phyloP scores from a whole-genome alignment of 2,329 filamentous ascomycete species.

The Aphanocladium album region DNA sequence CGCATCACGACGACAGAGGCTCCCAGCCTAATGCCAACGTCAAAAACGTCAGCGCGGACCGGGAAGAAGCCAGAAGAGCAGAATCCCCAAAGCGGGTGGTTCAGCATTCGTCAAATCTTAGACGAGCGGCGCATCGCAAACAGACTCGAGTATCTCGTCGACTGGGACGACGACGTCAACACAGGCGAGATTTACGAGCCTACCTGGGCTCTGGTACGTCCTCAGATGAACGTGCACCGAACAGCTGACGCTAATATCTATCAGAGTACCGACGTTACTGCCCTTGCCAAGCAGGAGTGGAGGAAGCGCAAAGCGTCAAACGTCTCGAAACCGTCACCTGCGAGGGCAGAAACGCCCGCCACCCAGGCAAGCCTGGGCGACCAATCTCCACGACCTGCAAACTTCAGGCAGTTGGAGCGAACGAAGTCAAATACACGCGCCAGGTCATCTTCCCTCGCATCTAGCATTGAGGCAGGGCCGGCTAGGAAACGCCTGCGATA shows the following conservation, averaged over 20 bases:
- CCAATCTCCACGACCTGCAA: conserved; percentile 24
- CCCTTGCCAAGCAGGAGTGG: conserved; percentile 30
- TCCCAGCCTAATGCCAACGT: conserved; percentile 13
- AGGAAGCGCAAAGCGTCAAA: conserved; percentile 19
- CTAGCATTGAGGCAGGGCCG: conserved; percentile 5
- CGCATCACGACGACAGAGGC: conserved; percentile 22
- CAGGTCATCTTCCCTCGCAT: neutral
- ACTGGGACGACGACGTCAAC: conserved; percentile 30
- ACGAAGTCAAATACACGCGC: conserved; percentile 1
- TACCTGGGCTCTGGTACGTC: conserved; percentile 28
- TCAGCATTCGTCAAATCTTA: conserved; percentile 29
- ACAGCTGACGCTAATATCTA: neutral
- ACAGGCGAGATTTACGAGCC: conserved; percentile 29
- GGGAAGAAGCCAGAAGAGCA: conserved; percentile 16
- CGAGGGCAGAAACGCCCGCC: neutral
- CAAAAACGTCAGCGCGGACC: neutral
- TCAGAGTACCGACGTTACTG: conserved; percentile 28
- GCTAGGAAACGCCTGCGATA: conserved; percentile 21
- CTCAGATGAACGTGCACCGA: neutral
- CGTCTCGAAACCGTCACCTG: neutral
- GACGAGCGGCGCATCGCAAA: conserved; percentile 26
- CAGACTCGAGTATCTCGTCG: conserved; percentile 30
- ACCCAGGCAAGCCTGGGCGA: conserved; percentile 16
- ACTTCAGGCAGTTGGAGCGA: conserved; percentile 22
- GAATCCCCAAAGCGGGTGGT: conserved; percentile 26